These are phyloP conservation scores for Geopyxis carbonaria DNA, from an alignment of 495 filamentous ascomycete species.

Conservation along the genomic window DNA sequence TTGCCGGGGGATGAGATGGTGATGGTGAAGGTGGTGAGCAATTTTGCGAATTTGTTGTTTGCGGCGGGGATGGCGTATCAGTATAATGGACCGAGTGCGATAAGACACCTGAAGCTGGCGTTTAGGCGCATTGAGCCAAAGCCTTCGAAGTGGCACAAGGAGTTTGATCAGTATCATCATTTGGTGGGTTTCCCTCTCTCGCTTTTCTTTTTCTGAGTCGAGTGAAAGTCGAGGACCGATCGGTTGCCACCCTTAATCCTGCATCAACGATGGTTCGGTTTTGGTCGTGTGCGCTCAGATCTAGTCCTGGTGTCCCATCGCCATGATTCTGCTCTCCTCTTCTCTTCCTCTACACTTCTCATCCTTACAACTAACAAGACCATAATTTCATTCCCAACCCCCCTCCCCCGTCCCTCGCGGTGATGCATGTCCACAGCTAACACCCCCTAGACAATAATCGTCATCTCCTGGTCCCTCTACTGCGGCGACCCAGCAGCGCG, in stretches of 20 bases:
- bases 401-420: too few species aligned
- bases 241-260: too few species aligned
- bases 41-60: not conserved
- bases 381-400: too few species aligned
- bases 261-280: too few species aligned
- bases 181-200: slow-evolving; percentile 3
- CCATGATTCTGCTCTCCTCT: too few species aligned
- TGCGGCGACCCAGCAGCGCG: not conserved
- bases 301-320: too few species aligned
- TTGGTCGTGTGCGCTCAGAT: too few species aligned
- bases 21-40: not conserved
- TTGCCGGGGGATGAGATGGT: not conserved
- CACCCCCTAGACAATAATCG: slow-evolving; percentile 3
- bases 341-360: too few species aligned
- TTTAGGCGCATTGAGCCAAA: not conserved
- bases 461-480: slow-evolving; percentile 4
- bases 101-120: not conserved
- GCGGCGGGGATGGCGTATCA: slow-evolving; percentile 4
- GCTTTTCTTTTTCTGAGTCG: too few species aligned
- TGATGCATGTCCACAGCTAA: too few species aligned
- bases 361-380: not conserved
- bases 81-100: slow-evolving; percentile 1
- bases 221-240: too few species aligned
- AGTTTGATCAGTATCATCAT: slow-evolving; percentile 5
- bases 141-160: not conserved